Base-by-base conservation (phyloP, 768 basidiomycete genomes). In the Dictyophora rubrovolvata region DNA sequence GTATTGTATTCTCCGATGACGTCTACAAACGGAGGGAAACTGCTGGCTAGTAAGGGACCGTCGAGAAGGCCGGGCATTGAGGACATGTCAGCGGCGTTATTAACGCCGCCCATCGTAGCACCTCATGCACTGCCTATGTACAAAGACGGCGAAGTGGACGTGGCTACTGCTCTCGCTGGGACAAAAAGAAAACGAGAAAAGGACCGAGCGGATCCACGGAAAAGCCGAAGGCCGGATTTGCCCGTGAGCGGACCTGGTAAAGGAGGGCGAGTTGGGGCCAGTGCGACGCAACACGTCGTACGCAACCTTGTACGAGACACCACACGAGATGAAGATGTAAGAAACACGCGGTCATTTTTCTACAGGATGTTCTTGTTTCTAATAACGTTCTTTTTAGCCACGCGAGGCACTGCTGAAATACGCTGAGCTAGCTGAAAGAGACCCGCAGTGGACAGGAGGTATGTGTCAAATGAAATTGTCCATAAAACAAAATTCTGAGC, bases 391-490 rank as follows among this genome's bases (percentile, higher is more conserved):
- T 51, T 67, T 65, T 21, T 73, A 98, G 95, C 96, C 96, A 48
- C 87, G 96, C 62, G 94, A 96, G 73, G 96, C 96, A 3, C 75
- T 99, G 58, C 87, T 98, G 78, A 92, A 85, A 73, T 97, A 93
- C 65, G 96, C 96, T 35, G 73, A 86, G 17, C 69, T 73, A 59
- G 85, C 85, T 62, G 86, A 89, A 48, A 74, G 79, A 61, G 86
- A 95, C 69, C 91, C 88, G 55, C 80, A 83, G 66, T 93, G 87
- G 86, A 90, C 92, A 50, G 73, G 71, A 75, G 93, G 92, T 93
- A 69, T 75, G 87, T 76, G 54, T 46, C 33, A 63, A 60, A 28
- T 50, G 11, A 46, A 48, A 48, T 56, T 48, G 17, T 56, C 37
- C n/a, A n/a, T n/a, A 48, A 14, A 11, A 28, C 47, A 17, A 14